A percentile compares a stretch with the other conserved stretches of the same genome.
Evolutionary conservation across 768 basidiomycete species (phyloP).

Genomic region (Rhodotorula kratochvilovae): DNA sequence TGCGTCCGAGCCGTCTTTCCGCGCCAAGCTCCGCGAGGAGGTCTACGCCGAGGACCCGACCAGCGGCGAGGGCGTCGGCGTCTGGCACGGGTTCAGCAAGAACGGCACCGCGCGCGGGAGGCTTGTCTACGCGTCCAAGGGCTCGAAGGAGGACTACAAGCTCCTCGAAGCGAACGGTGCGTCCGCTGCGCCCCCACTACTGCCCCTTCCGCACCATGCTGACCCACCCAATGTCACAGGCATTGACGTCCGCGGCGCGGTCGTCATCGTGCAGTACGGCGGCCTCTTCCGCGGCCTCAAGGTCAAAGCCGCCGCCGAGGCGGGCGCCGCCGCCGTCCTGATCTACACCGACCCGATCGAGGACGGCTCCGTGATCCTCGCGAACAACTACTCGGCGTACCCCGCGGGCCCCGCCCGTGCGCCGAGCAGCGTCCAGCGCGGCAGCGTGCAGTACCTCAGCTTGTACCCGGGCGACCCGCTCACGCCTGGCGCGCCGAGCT

Average conservation of each 20-base stretch:
- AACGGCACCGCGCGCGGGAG: conserved; percentile 61
- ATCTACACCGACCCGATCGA: conserved; percentile 43
- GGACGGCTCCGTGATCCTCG: conserved; percentile 36
- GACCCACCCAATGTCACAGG: conserved; percentile 49
- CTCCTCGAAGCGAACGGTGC: conserved; percentile 58
- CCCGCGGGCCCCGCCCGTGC: conserved; percentile 85
- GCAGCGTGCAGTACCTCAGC: conserved; percentile 69
- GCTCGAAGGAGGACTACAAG: conserved; percentile 68
- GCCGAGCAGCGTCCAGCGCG: conserved; percentile 73
- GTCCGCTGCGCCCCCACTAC: conserved; percentile 1
- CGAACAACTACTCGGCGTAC: conserved; percentile 49
- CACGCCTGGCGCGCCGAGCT: conserved; percentile 82
- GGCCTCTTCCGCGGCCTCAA: conserved; percentile 77
- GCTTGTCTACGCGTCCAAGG: conserved; percentile 67
- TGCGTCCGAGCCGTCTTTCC: conserved; percentile 29
- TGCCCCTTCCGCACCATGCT: too few species aligned
- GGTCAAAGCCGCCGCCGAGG: conserved; percentile 63
- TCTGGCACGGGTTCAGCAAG: conserved; percentile 82
- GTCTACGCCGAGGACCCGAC: conserved; percentile 68
- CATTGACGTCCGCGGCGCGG: conserved; percentile 67
- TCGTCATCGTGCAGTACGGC: conserved; percentile 68
- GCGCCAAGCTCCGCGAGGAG: conserved; percentile 67
- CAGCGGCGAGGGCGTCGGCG: conserved; percentile 65
- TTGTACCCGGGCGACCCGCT: conserved; percentile 62
- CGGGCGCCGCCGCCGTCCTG: conserved; percentile 34